Base-by-base conservation (phyloP, 1,139 yeast genomes). In the Lodderomyces oxycetoniae region DNA sequence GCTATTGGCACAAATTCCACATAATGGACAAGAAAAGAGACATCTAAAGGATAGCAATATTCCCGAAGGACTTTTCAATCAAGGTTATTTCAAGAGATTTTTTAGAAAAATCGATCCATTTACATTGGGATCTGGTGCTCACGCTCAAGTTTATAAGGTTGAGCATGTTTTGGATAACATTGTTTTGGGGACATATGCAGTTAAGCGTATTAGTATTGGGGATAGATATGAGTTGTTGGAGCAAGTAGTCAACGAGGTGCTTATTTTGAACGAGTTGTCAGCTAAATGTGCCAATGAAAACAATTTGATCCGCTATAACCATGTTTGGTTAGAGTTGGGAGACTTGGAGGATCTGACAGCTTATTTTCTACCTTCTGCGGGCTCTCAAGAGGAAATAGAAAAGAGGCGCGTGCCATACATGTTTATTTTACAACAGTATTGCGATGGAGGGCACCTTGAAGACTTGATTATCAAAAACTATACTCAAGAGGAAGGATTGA, bases 281-380 rank as follows among this genome's bases (percentile, higher is more conserved):
- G 60, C 49, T 12, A 53, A 57, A 30, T 67, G 69, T 0, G 67
- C 68, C 22, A 60, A 59, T 34, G 67, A 61, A 34, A 59, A 76
- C 16, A 85, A 87, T 52, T 67, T 87, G 45, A 86, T 87, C 15
- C 74, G 84, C 17, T 88, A 88, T 52, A 87, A 87, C 51, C 96
- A 88, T 58, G 95, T 87, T 21, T 88, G 96, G 96, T 58, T 88
- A 26, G 96, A 88, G 50, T 65, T 79, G 51, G 86, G 86, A 17
- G 70, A 72, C 25, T 55, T 79, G 20, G 67, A 76, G 14, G 76
- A 71, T 33, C 65, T 58, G 64, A 38, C 43, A 8, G 49, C 67
- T 0, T 59, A 50, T 33, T 47, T 61, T 28, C 37, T 64, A 15
- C 52, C 57, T 0, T 6, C 28, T 11, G 30, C 26, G 33, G 31